A percentile compares a stretch with the other conserved stretches of the same genome.
Conservation (phyloP, 441 rosid genomes). For the Croton setiger region DNA sequence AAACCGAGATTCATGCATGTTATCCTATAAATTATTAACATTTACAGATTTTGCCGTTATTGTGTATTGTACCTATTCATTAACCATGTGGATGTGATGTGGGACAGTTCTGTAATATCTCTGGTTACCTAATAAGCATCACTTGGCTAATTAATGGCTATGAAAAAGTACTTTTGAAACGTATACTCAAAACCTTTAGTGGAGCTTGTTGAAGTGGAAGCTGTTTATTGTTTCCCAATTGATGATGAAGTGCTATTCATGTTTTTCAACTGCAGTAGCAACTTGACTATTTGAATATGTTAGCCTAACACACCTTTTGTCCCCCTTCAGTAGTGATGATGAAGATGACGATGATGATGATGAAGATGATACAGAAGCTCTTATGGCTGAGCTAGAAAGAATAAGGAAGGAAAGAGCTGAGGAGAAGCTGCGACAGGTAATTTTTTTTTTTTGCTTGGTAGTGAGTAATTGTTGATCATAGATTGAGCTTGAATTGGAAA, state of each 20-base stretch:
- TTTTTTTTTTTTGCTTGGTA: not conserved
- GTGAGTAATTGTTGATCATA: not conserved
- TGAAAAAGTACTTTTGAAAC: not conserved
- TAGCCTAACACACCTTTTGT: constrained; percentile 1
- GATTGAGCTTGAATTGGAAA: not conserved
- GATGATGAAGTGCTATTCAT: not conserved
- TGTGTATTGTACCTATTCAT: not conserved
- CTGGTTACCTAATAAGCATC: not conserved
- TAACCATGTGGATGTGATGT: not conserved
- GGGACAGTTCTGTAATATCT: not conserved
- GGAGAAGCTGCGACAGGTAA: constrained; percentile 86
- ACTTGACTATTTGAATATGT: not conserved
- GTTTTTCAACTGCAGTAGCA: not conserved
- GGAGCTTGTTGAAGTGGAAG: not conserved
- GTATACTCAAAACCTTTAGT: not conserved
- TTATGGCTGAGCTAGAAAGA: constrained; percentile 90
- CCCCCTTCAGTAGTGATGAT: constrained; percentile 28
- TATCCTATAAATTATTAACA: no score
- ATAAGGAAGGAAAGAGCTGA: constrained; percentile 97
- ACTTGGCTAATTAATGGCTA: not conserved
- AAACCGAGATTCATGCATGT: no score
- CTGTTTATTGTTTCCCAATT: not conserved
- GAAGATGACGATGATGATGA: constrained; percentile 65
- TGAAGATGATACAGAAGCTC: constrained; percentile 90
- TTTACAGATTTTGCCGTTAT: not conserved